Evolutionary conservation across 345 rosid genomes (phyloP), one percentile per base, ranked within the genome.

Genomic region (Limnanthes douglasii): DNA sequence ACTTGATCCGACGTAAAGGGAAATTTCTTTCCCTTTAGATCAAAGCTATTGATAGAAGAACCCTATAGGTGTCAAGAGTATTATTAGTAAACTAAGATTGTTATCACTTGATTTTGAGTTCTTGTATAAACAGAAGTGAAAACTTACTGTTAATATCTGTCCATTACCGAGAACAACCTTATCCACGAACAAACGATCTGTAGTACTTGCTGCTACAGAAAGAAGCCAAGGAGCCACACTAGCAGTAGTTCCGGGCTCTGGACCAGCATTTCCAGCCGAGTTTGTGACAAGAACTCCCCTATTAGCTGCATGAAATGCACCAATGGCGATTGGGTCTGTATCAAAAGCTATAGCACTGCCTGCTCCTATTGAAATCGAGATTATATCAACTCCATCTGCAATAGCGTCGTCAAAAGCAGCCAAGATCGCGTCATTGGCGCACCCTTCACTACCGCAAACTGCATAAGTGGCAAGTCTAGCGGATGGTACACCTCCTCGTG

Each of bases 401-500:
- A 63, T 63, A 1, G 64, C 69, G 31, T 64, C 65, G 26, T 64
- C 69, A 8, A 58, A 64, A 9, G 58, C 65, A 0, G 66, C 56
- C 15, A 70, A 41, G 2, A 73, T 33, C 2, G 27, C 69, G 0
- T 14, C 57, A 4, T 4, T 6, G 5, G 1, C 1, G 22, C 64
- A 52, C 0, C 42, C 38, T 1, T 16, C 15, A 0, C 69, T 45
- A 7, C 11, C 15, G 18, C 80, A 76, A 2, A 61, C 62, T 39
- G 46, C 50, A 35, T 75, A 75, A 3, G 40, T 59, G 1, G 76
- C 64, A 21, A 72, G 54, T 38, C 75, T 63, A 8, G 86, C 68
- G 7, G 66, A 64, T 0, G 75, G 75, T 11, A 51, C 75, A 1
- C 62, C 73, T 19, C 78, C 78, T 47, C 76, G 60, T 7, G 65